Base-by-base conservation (phyloP, 495 filamentous ascomycete species). In the Penicillium canariense region DNA sequence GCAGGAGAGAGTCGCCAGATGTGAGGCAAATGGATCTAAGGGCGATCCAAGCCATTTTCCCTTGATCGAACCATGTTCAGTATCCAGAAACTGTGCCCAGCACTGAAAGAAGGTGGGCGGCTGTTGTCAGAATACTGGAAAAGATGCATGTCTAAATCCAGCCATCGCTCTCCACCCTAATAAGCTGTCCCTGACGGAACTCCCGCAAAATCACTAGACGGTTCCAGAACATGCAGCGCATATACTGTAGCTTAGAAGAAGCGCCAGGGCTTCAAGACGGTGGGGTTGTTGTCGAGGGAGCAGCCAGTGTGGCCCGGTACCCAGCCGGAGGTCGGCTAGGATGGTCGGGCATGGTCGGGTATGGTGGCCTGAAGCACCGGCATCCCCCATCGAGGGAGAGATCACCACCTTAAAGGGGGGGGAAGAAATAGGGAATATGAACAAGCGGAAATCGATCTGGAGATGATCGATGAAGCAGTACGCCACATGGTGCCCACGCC, bases 281-380 rank as follows among this genome's bases (percentile, higher is more conserved):
- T 8, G 20, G 28, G 15, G 20, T 38, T n/a, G 14, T 15, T 34
- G 39, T 31, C 15, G 44, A 44, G 48, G 32, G 9, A 38, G 28
- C 35, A 36, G 26, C 25, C 25, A 31, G 23, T 3, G n/a, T 26
- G 38, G 48, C 2, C 38, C 43, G 56, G 25, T 38, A 43, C 43
- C 51, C 23, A 35, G 34, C 46, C 32, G 44, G 51, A 31, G 42
- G 52, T 48, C 27, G 36, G 51, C 45, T 49, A 48, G 47, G 49
- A 59, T 49, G 39, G 25, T 39, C 34, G 56, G 57, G 23, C 53
- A 50, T 31, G 39, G 25, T 39, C 34, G 56, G 57, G 23, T 45
- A 50, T 31, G 27, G 32, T 22, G 34, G 22, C 11, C 18, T 20
- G 25, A 32, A 56, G 34, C 18, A 34, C 47, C 11, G 46, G 43